These are phyloP conservation scores for Aphanomyces astaci DNA, from an alignment of 352 stramenopile genomes.

Conservation along the genomic window DNA sequence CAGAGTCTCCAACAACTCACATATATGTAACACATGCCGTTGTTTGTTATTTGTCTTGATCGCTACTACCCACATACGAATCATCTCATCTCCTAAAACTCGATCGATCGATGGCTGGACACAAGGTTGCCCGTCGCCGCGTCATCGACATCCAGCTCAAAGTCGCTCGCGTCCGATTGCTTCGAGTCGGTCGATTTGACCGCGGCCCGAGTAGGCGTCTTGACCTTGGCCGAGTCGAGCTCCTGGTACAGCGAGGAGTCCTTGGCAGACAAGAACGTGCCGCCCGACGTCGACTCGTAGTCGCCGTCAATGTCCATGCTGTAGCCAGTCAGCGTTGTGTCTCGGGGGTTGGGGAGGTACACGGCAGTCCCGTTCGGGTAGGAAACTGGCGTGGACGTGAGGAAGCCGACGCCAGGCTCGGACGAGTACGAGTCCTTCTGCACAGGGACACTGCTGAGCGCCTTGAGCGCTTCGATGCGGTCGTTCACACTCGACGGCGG, in stretches of 20 bases:
- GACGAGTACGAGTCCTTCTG: not conserved
- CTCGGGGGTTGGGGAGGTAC: not conserved
- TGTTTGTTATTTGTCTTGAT: not conserved
- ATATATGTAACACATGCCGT: not conserved
- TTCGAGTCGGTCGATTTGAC: not conserved
- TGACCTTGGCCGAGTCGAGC: not conserved
- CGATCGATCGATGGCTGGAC: slow-evolving; percentile 39
- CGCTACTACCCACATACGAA: not conserved
- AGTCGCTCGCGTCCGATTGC: slow-evolving; percentile 15
- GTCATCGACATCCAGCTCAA: slow-evolving; percentile 16
- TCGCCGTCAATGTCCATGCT: slow-evolving; percentile 16
- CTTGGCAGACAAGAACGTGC: slow-evolving; percentile 7
- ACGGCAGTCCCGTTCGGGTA: not conserved
- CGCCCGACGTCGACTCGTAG: slow-evolving; percentile 5
- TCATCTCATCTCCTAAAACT: slow-evolving; percentile 40
- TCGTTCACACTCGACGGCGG: not conserved
- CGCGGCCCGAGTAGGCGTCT: not conserved
- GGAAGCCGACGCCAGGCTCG: not conserved
- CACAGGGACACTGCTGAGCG: not conserved
- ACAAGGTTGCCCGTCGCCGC: slow-evolving; percentile 12
- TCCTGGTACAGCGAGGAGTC: slow-evolving; percentile 4
- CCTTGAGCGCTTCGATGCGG: slow-evolving; percentile 1
- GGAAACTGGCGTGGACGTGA: not conserved
- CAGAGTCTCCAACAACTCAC: too few species aligned
- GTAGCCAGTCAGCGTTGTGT: slow-evolving; percentile 7